These are phyloP conservation scores for Tetrahymena thermophila DNA, from an alignment of 73 alveolate species.

Conservation along the genomic window DNA sequence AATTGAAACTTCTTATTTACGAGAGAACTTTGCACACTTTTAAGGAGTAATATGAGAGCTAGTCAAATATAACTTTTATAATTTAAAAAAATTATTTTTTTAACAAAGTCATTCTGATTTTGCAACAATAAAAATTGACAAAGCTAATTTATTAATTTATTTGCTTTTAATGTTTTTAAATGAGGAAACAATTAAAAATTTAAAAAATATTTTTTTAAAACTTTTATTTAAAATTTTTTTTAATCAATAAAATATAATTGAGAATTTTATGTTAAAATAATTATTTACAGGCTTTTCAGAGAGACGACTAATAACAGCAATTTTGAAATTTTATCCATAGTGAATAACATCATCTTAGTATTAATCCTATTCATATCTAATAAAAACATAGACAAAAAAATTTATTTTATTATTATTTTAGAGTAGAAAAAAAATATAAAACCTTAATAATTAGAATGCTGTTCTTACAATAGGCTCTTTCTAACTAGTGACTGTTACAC, in stretches of 20 bases:
- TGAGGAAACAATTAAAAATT: too few relatives aligned
- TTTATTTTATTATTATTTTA: background rate
- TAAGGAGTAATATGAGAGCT: conserved; percentile 22
- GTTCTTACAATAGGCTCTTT: conserved; percentile 38
- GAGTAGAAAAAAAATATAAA: background rate
- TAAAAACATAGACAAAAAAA: background rate
- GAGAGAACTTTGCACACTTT: conserved; percentile 39
- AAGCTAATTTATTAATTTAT: too few relatives aligned
- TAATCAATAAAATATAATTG: background rate
- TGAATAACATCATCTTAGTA: conserved; percentile 22
- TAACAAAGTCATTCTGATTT: too few relatives aligned
- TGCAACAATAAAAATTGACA: too few relatives aligned
- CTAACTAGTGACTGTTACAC: conserved; percentile 8
- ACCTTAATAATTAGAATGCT: conserved; percentile 4
- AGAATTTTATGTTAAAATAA: conserved; percentile 6
- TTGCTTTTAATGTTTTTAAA: too few relatives aligned
- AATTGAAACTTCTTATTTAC: conserved; percentile 37
- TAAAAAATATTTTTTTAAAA: too few relatives aligned
- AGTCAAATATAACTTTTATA: background rate
- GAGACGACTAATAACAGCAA: conserved; percentile 17
- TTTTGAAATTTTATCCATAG: conserved; percentile 31
- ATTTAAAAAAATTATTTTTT: background rate
- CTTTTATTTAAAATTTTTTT: too few relatives aligned
- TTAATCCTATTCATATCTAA: conserved; percentile 18
- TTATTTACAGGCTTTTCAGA: conserved; percentile 25